Conservation (phyloP, 176 grass and related monocot species). For the Hyparrhenia diplandra region DNA sequence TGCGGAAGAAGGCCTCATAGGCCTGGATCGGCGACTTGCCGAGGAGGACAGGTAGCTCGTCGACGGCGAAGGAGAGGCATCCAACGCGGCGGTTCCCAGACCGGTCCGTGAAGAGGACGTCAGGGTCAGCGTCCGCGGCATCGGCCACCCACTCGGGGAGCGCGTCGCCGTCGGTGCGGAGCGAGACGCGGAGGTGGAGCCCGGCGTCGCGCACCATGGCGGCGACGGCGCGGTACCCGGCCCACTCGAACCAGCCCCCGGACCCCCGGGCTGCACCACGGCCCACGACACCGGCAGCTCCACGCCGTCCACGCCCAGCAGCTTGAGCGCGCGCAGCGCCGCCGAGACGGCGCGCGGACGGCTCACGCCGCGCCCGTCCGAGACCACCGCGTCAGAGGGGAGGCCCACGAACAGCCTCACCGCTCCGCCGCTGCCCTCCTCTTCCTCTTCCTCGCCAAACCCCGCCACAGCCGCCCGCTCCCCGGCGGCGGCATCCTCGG, state of each 20-base stretch:
- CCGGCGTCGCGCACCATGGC: constrained; percentile 66
- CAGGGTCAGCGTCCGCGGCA: constrained; percentile 37
- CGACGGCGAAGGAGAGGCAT: constrained; percentile 76
- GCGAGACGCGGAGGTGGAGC: constrained; percentile 63
- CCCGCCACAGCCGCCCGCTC: no score
- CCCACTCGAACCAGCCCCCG: constrained; percentile 50
- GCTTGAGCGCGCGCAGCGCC: constrained; percentile 64
- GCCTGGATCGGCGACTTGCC: constrained; percentile 61
- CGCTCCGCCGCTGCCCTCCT: constrained; percentile 43
- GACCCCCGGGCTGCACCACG: constrained; percentile 47
- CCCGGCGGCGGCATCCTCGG: no score
- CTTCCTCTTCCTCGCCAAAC: background rate
- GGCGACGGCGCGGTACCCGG: constrained; percentile 50
- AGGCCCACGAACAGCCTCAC: constrained; percentile 70
- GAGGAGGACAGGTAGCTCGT: constrained; percentile 58
- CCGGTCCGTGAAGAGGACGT: constrained; percentile 67
- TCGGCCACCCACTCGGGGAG: constrained; percentile 53
- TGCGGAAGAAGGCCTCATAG: constrained; percentile 65
- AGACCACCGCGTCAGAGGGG: constrained; percentile 54
- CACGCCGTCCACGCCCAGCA: constrained; percentile 66
- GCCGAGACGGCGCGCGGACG: constrained; percentile 46
- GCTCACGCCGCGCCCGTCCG: constrained; percentile 35
- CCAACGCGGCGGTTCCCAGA: constrained; percentile 35
- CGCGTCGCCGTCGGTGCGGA: constrained; percentile 47
- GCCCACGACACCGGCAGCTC: constrained; percentile 84